Evolutionary conservation across 345 rosid genomes (phyloP), one percentile per base, ranked within the genome.

Genomic region (Heritiera littoralis): DNA sequence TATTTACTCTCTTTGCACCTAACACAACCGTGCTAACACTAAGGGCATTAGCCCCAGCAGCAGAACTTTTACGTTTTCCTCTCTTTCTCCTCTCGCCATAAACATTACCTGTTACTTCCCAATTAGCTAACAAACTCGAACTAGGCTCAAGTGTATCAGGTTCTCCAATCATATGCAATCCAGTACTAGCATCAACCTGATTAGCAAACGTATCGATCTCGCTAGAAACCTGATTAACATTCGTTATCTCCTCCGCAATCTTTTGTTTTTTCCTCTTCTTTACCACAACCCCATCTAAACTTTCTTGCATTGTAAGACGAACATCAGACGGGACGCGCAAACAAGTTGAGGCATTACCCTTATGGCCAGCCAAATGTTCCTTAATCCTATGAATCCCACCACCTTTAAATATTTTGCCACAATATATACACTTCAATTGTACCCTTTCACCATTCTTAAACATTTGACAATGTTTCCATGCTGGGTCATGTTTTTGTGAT

Each of bases 331-430:
- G 95, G 59, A 92, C 97, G 30, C 79, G 89, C 43, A 82, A 81
- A 82, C 99, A 96, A 78, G 90, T 92, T 0, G 97, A 84, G 0
- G 94, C 99, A 79, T 92, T 91, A 30, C 98, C 98, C 82, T 94
- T 96, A 10, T 89, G 92, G 43, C 97, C 92, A 0, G 99, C 97
- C 61, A 96, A 91, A 80, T 96, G 98, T 56, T 96, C 98, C 86
- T 96, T 96, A 78, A 96, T 89, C 84, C 99, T 90, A 71, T 95
- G 92, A 83, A 96, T 94, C 38, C 99, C 99, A 64, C 97, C 99
- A 32, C 99, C 99, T 85, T 92, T 92, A 58, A 96, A 94, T 64
- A 96, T 61, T 77, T 96, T 94, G 18, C 83, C 61, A 81, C 98
- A 96, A 83, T 92, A 96, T 52, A 86, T 18, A 77, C 98, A 96